Evolutionary conservation across 148 eudicot genomes (phyloP).

Genomic region (Gaultheria prostrata): DNA sequence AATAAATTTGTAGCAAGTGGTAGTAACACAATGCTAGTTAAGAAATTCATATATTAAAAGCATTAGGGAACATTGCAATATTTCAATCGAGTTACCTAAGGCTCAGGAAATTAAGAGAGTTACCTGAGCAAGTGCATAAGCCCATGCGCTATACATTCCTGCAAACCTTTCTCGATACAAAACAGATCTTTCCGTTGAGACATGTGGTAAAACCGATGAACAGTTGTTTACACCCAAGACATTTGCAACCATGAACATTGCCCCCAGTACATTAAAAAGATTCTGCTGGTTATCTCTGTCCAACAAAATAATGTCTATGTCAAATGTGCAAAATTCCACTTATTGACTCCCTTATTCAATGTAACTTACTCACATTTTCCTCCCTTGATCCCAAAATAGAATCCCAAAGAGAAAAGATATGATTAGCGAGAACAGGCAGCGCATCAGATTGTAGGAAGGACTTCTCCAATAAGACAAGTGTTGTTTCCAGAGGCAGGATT

Average conservation of each 20-base stretch:
- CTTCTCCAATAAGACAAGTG: conserved; percentile 81
- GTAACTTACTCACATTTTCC: conserved; percentile 48
- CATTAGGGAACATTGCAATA: background rate
- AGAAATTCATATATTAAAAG: background rate
- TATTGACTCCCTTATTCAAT: background rate
- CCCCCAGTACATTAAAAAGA: conserved; percentile 55
- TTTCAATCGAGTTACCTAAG: background rate
- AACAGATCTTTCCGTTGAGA: conserved; percentile 61
- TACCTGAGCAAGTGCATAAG: conserved; percentile 80
- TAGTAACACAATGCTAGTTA: background rate
- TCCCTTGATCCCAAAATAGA: conserved; percentile 63
- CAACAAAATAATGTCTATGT: conserved; percentile 13
- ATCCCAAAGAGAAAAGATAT: conserved; percentile 52
- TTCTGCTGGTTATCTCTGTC: conserved; percentile 63
- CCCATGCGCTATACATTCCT: conserved; percentile 78
- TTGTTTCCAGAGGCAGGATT: conserved; percentile 79
- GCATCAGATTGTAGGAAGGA: conserved; percentile 69
- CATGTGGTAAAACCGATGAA: conserved; percentile 46
- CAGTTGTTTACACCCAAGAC: conserved; percentile 63
- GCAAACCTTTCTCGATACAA: conserved; percentile 80
- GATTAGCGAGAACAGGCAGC: conserved; percentile 37
- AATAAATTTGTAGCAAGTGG: background rate
- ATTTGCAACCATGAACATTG: conserved; percentile 46
- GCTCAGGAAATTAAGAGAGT: background rate
- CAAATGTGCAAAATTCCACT: background rate